Conservation (phyloP, 306 rosid species). For the Gastrolobium villosum region DNA sequence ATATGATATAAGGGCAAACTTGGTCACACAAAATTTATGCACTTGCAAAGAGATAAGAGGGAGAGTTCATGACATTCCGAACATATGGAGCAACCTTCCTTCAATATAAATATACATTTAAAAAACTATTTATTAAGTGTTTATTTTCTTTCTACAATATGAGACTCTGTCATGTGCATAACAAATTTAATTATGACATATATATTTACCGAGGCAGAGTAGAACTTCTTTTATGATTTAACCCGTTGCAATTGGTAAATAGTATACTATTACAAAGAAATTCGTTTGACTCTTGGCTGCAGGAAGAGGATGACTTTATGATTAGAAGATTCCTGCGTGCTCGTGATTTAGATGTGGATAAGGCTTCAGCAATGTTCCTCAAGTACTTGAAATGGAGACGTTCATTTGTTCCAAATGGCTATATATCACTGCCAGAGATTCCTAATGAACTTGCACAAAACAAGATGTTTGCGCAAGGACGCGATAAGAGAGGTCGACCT, state of each 20-base stretch:
- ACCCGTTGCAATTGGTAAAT: not conserved
- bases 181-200: too few relatives aligned
- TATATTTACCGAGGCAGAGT: too few relatives aligned
- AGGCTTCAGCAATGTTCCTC: conserved; percentile 60
- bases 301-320: conserved; percentile 65
- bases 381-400: conserved; percentile 71
- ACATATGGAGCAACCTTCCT: too few relatives aligned
- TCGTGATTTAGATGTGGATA: conserved; percentile 60
- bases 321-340: conserved; percentile 69
- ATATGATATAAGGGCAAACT: too few relatives aligned
- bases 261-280: not conserved
- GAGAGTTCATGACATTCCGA: too few relatives aligned
- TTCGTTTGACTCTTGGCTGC: not conserved
- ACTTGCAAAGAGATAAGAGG: too few relatives aligned
- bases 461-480: conserved; percentile 63
- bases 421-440: conserved; percentile 53
- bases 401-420: conserved; percentile 62
- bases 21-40: too few relatives aligned
- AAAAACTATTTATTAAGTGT: too few relatives aligned
- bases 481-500: conserved; percentile 68
- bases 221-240: too few relatives aligned
- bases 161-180: too few relatives aligned
- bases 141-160: too few relatives aligned
- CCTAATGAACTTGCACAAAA: conserved; percentile 60
- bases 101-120: too few relatives aligned